Evolutionary conservation across 106 monocot species (phyloP).

Genomic region (Chionographis japonica): DNA sequence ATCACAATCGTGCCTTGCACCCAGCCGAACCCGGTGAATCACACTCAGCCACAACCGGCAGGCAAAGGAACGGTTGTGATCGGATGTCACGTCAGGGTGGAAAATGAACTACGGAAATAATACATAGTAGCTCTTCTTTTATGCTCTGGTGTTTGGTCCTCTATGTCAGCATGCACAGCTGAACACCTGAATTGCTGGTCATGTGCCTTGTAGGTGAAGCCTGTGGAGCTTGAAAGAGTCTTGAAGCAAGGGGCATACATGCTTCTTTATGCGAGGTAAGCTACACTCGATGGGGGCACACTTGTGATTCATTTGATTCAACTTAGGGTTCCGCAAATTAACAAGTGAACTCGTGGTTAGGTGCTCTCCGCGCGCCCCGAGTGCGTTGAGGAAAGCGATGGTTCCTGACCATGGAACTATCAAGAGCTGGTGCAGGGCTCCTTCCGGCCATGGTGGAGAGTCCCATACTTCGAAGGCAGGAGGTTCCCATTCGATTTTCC

Average conservation of each 20-base stretch:
- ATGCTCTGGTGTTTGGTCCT: too few relatives aligned
- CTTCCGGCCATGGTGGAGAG: neutral
- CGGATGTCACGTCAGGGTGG: too few relatives aligned
- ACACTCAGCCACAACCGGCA: too few relatives aligned
- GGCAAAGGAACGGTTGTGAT: too few relatives aligned
- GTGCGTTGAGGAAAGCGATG: constrained; percentile 12
- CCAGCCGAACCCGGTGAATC: too few relatives aligned
- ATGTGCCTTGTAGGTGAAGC: constrained; percentile 37
- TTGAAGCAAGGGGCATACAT: constrained; percentile 51
- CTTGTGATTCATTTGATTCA: neutral
- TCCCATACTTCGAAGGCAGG: too few relatives aligned
- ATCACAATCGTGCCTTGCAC: too few relatives aligned
- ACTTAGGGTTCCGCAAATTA: neutral
- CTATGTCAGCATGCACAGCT: too few relatives aligned
- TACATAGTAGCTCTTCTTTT: too few relatives aligned
- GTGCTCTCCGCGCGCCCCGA: constrained; percentile 42
- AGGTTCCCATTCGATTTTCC: too few relatives aligned
- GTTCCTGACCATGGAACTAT: neutral
- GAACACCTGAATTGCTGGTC: too few relatives aligned
- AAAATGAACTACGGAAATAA: too few relatives aligned
- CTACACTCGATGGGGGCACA: neutral
- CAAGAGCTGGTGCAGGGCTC: constrained; percentile 6
- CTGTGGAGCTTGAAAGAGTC: constrained; percentile 57
- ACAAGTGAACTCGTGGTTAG: constrained; percentile 6
- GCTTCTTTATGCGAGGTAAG: constrained; percentile 61